A percentile compares a stretch with the other conserved stretches of the same genome.
Evolutionary conservation across 768 basidiomycete genomes (phyloP).

Genomic region (Tulasnella sp.): DNA sequence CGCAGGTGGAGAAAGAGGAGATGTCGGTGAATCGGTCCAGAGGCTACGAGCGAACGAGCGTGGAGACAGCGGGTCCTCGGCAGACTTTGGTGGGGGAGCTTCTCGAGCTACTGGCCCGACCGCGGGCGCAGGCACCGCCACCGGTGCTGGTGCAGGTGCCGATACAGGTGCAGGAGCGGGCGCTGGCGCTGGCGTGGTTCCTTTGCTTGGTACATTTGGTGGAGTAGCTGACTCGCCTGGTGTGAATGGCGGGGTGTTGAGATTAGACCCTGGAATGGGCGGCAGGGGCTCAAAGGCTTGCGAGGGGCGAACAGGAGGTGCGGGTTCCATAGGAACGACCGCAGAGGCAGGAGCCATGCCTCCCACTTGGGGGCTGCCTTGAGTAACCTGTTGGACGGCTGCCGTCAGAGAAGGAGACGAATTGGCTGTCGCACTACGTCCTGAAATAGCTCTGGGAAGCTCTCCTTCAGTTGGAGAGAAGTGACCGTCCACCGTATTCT

Average conservation of each 20-base stretch:
- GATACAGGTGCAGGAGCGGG: constrained; percentile 36
- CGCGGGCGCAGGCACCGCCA: not conserved
- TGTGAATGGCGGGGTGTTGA: constrained; percentile 17
- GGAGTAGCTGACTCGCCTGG: constrained; percentile 1
- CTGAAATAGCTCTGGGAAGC: constrained; percentile 15
- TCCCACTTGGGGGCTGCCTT: not conserved
- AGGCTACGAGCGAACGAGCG: constrained; percentile 23
- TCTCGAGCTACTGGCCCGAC: not conserved
- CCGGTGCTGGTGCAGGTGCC: constrained; percentile 36
- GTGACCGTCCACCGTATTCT: constrained; percentile 33
- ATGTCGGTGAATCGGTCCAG: not conserved
- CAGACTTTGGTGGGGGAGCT: not conserved
- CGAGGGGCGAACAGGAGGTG: constrained; percentile 35
- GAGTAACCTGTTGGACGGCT: not conserved
- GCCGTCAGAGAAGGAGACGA: constrained; percentile 27
- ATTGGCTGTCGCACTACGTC: not conserved
- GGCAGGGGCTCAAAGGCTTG: constrained; percentile 17
- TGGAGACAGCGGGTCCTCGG: not conserved
- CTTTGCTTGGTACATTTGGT: constrained; percentile 10
- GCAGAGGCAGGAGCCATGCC: constrained; percentile 33
- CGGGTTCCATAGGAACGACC: constrained; percentile 42
- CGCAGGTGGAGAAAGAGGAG: not conserved
- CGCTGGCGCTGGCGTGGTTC: not conserved
- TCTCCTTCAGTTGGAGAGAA: constrained; percentile 13
- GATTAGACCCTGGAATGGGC: constrained; percentile 22